phyloP scores from a whole-genome alignment of 495 filamentous ascomycete species.

The Aspergillus sparsus region DNA sequence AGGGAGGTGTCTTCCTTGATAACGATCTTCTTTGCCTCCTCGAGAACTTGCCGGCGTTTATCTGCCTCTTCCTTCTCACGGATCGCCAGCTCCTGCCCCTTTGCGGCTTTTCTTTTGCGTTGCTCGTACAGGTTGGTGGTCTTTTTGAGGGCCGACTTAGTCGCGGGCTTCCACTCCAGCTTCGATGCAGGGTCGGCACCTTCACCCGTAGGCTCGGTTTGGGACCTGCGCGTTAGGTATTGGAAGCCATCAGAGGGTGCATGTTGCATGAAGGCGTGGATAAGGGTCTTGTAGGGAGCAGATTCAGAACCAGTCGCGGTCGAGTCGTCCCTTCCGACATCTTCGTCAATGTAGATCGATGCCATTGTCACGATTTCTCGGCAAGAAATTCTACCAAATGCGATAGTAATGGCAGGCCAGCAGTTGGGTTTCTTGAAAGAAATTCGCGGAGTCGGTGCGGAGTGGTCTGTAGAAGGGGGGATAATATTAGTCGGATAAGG shows the following conservation, averaged over 20 bases:
- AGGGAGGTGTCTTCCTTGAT: constrained; percentile 80
- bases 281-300: constrained; percentile 77
- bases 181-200: constrained; percentile 50
- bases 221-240: constrained; percentile 70
- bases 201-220: constrained; percentile 62
- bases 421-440: not conserved
- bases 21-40: constrained; percentile 85
- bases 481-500: not conserved
- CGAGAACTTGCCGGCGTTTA: constrained; percentile 64
- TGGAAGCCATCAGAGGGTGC: constrained; percentile 57
- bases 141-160: constrained; percentile 84
- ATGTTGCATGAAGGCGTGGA: constrained; percentile 74
- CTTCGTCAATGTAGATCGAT: constrained; percentile 76
- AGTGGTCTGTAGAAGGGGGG: not conserved
- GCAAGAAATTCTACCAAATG: not conserved
- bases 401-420: not conserved
- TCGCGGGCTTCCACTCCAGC: constrained; percentile 75
- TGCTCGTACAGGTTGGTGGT: constrained; percentile 68
- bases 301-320: constrained; percentile 66
- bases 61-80: constrained; percentile 73
- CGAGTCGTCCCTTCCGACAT: constrained; percentile 70
- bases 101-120: constrained; percentile 75
- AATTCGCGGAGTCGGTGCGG: not conserved
- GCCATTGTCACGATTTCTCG: constrained; percentile 36
- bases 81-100: constrained; percentile 65